Conservation (phyloP, 306 rosid species). For the Fagus crenata region DNA sequence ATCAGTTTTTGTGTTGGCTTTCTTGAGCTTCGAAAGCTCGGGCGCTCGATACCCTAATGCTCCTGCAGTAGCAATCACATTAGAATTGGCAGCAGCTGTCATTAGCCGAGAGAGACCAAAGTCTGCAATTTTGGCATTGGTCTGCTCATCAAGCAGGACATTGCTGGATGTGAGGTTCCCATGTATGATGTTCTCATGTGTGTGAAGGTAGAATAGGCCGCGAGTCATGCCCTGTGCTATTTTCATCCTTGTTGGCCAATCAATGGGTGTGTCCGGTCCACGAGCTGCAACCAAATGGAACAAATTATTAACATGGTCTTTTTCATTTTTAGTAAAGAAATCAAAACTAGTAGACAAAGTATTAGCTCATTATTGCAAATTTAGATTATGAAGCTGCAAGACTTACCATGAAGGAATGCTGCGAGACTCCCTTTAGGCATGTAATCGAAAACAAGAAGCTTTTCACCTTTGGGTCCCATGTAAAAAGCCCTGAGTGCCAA, state of each 20-base stretch:
- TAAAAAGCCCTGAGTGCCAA: conserved; percentile 82
- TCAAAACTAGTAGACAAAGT: neutral
- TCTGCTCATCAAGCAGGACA: conserved; percentile 61
- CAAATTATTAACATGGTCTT: neutral
- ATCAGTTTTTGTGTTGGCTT: conserved; percentile 78
- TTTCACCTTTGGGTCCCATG: conserved; percentile 87
- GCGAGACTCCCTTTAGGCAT: conserved; percentile 80
- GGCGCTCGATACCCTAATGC: conserved; percentile 91
- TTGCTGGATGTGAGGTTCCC: conserved; percentile 89
- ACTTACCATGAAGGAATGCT: conserved; percentile 75
- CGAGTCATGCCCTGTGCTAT: conserved; percentile 69
- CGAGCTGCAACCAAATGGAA: conserved; percentile 49
- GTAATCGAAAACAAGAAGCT: conserved; percentile 85
- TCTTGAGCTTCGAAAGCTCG: conserved; percentile 80
- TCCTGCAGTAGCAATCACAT: conserved; percentile 82
- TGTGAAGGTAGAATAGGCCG: conserved; percentile 75
- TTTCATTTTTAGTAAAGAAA: neutral
- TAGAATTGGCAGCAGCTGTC: conserved; percentile 82
- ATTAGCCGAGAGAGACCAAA: conserved; percentile 75
- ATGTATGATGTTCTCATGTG: conserved; percentile 64
- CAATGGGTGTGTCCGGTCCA: conserved; percentile 60
- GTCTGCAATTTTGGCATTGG: conserved; percentile 66
- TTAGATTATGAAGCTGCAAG: neutral
- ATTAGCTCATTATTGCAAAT: neutral
- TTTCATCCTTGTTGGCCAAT: conserved; percentile 89